Percentiles rank a stretch among this genome's conserved stretches.
Conservation (phyloP, 345 rosid species). For the Citrus inodora region DNA sequence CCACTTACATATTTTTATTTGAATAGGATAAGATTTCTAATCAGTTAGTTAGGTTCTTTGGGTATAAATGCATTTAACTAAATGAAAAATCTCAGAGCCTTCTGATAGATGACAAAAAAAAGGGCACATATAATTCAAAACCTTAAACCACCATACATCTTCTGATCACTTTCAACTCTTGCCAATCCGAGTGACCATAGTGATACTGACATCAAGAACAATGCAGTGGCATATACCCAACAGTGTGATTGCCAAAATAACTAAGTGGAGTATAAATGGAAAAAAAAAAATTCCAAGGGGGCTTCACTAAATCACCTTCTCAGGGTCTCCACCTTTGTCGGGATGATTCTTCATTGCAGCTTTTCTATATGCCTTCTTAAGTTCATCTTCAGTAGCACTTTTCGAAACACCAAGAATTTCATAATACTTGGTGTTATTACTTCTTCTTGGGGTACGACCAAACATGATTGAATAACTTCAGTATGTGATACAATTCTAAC, state of each 20-base stretch:
- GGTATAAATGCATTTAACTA: neutral
- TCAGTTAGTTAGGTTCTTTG: neutral
- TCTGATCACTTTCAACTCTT: neutral
- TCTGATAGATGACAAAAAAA: neutral
- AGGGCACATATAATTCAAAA: neutral
- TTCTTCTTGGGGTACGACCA: constrained; percentile 36
- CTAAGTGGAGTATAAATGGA: neutral
- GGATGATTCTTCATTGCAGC: constrained; percentile 66
- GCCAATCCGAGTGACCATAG: neutral
- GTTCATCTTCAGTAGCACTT: constrained; percentile 45
- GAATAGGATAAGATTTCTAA: neutral
- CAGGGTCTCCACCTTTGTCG: constrained; percentile 67
- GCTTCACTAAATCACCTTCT: constrained; percentile 34
- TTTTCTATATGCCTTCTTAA: constrained; percentile 60
- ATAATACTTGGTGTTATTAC: constrained; percentile 39
- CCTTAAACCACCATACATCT: neutral
- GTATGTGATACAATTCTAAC: neutral
- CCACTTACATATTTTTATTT: neutral
- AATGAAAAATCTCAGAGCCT: neutral
- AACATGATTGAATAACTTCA: constrained; percentile 42
- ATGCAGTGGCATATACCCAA: neutral
- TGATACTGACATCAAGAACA: neutral
- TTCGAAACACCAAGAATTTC: constrained; percentile 49
- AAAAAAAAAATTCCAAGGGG: neutral
- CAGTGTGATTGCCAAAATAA: neutral